Base-by-base conservation (phyloP, 768 basidiomycete genomes). In the Glaciozyma martinii region DNA sequence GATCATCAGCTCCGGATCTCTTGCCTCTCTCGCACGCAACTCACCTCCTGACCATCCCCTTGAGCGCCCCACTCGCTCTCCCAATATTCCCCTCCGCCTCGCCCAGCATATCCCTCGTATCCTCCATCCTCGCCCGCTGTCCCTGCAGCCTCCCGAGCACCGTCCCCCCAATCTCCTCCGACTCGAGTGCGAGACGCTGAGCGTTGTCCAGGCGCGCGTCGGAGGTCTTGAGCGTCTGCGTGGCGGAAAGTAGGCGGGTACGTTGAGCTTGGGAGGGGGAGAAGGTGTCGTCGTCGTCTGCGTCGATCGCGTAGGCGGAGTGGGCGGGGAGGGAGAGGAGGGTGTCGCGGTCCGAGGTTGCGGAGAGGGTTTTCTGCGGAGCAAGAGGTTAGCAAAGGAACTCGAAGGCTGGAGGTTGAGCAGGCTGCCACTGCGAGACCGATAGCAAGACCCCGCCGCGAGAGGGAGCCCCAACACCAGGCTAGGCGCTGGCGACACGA, bases 1-100 rank as follows among this genome's bases (percentile, higher is more conserved):
- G 15, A 1, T 7, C 18, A 12, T 40, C 55, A 56, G 55, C 55
- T 25, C 23, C 23, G 8, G 12, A 3, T n/a, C 9, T 9, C 43
- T 30, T 56, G 29, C 33, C 15, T 5, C 19, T 33, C 10, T 40
- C 23, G 1, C 40, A 8, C 10, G 12, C 12, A 43, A 67, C 76
- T 71, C 54, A 79, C 78, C 73, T 73, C 70, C 74, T 75, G 47
- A 78, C 74, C 78, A 79, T 79, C 72, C 76, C 76, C 61, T 76
- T 77, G 23, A 79, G 73, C 25, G 78, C 78, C 19, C 76, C 74
- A 15, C 74, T 68, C 27, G 78, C 78, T 30, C 76, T 65, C 50
- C 75, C 76, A 58, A 79, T 77, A 23, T 75, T 77, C 18, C 71
- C 71, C 61, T 79, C 78, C 19, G 78, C 76, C 70, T 77, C 76